phyloP scores from a whole-genome alignment of 805 yeast species.

The Kurtzmaniella fragi region DNA sequence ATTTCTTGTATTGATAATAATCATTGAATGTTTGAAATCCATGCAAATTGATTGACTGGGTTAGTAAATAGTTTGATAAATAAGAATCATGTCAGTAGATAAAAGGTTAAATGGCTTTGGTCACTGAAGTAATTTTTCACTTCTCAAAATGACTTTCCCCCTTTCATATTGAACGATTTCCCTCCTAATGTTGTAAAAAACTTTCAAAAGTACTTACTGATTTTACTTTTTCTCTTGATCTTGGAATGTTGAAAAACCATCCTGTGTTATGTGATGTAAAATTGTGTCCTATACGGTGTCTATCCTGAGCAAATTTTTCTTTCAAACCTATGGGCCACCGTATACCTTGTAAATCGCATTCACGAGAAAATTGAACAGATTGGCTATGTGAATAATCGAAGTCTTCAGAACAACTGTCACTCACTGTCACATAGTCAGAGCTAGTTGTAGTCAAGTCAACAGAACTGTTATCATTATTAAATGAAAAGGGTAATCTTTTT shows the following conservation, averaged over 20 bases:
- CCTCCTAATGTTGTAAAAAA: too few species aligned
- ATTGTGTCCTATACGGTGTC: constrained; percentile 27
- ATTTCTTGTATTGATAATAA: constrained; percentile 33
- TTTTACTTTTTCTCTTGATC: constrained; percentile 27
- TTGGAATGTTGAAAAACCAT: constrained; percentile 36
- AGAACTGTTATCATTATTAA: constrained; percentile 2
- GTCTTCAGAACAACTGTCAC: too few species aligned
- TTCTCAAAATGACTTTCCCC: too few species aligned
- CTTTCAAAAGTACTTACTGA: constrained; percentile 21
- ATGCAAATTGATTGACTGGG: constrained; percentile 18
- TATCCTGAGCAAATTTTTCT: constrained; percentile 26
- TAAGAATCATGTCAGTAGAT: too few species aligned
- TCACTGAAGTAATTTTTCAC: too few species aligned
- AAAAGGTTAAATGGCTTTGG: too few species aligned
- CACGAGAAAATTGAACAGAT: neutral
- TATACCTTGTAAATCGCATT: constrained; percentile 32
- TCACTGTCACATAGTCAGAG: too few species aligned
- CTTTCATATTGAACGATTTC: too few species aligned
- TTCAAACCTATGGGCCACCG: constrained; percentile 29
- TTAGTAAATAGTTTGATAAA: constrained; percentile 12
- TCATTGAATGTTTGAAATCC: constrained; percentile 22
- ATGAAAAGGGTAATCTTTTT: constrained; percentile 26
- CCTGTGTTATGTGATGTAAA: constrained; percentile 7
- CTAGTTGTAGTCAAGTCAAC: too few species aligned
- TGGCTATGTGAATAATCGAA: too few species aligned